A percentile compares a stretch with the other conserved stretches of the same genome.
Evolutionary conservation across 2,329 filamentous ascomycete genomes (phyloP).

Genomic region (Cryphonectria naterciae): DNA sequence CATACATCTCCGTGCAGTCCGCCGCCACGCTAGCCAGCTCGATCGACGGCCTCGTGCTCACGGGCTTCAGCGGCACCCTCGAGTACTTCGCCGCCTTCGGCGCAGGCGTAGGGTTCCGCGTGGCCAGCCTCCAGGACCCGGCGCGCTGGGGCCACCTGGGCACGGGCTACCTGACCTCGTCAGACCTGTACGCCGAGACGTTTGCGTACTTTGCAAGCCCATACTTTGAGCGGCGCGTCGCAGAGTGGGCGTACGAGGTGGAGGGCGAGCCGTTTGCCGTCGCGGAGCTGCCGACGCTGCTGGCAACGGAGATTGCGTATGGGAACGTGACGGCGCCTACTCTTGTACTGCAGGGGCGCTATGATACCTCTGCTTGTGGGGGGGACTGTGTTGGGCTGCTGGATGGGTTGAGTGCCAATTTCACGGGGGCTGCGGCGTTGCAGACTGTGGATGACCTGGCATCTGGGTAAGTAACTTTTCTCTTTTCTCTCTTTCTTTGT

Average conservation of each 20-base stretch:
- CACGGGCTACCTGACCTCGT: conserved; percentile 34
- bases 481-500: not conserved
- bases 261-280: conserved; percentile 38
- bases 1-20: conserved; percentile 36
- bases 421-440: conserved; percentile 31
- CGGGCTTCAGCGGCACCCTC: conserved; percentile 36
- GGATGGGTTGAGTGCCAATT: conserved; percentile 28
- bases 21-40: conserved; percentile 27
- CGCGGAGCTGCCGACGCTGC: conserved; percentile 37
- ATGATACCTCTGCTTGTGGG: conserved; percentile 38
- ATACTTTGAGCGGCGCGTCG: conserved; percentile 36
- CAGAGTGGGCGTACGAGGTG: conserved; percentile 36
- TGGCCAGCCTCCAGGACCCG: conserved; percentile 33
- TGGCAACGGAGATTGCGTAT: conserved; percentile 33
- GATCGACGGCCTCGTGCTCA: conserved; percentile 31
- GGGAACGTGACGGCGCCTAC: conserved; percentile 34
- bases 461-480: conserved; percentile 34
- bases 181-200: conserved; percentile 36
- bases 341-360: conserved; percentile 36
- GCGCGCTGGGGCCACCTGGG: conserved; percentile 36
- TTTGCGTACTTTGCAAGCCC: conserved; percentile 35
- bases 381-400: conserved; percentile 37
- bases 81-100: conserved; percentile 36
- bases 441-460: conserved; percentile 37
- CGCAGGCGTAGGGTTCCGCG: conserved; percentile 36